Evolutionary conservation across 257 asterid species (phyloP).

Genomic region (Haberlea rhodopensis): DNA sequence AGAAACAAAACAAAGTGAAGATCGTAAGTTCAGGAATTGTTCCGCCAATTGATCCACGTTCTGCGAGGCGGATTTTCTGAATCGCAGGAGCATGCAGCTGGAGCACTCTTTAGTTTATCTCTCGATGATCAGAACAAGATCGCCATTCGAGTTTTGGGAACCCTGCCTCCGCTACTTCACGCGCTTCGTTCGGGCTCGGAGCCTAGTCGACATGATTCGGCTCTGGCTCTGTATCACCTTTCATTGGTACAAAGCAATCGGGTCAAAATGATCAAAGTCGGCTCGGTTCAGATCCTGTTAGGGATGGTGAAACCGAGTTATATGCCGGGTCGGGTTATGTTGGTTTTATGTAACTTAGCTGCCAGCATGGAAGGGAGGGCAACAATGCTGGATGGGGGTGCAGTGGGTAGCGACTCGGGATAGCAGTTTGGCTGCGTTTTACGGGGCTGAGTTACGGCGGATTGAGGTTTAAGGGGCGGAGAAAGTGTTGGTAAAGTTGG

Average conservation of each 20-base stretch:
- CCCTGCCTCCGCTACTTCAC: constrained; percentile 74
- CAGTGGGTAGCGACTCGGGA: constrained; percentile 51
- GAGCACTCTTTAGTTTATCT: constrained; percentile 83
- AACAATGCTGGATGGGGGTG: constrained; percentile 29
- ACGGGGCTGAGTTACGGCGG: constrained; percentile 92
- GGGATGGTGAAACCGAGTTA: constrained; percentile 70
- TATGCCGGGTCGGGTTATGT: constrained; percentile 58
- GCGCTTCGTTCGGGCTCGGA: constrained; percentile 74
- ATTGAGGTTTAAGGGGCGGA: constrained; percentile 88
- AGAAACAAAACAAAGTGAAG: constrained; percentile 75
- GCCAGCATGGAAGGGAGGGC: constrained; percentile 18
- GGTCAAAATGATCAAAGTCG: constrained; percentile 73
- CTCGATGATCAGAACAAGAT: constrained; percentile 83
- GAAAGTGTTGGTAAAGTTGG: constrained; percentile 52
- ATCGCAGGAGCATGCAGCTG: constrained; percentile 92
- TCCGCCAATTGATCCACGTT: constrained; percentile 71
- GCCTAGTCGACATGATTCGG: constrained; percentile 80
- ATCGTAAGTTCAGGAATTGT: constrained; percentile 90
- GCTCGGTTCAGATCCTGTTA: constrained; percentile 55
- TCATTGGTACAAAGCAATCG: constrained; percentile 78
- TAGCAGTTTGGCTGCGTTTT: constrained; percentile 61
- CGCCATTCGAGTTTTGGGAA: constrained; percentile 93
- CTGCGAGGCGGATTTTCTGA: constrained; percentile 59
- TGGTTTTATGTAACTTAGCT: constrained; percentile 67
- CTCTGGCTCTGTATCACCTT: constrained; percentile 80